Evolutionary conservation across 1,284 basidiomycete species (phyloP).

Genomic region (Apiotrichum montevideense): DNA sequence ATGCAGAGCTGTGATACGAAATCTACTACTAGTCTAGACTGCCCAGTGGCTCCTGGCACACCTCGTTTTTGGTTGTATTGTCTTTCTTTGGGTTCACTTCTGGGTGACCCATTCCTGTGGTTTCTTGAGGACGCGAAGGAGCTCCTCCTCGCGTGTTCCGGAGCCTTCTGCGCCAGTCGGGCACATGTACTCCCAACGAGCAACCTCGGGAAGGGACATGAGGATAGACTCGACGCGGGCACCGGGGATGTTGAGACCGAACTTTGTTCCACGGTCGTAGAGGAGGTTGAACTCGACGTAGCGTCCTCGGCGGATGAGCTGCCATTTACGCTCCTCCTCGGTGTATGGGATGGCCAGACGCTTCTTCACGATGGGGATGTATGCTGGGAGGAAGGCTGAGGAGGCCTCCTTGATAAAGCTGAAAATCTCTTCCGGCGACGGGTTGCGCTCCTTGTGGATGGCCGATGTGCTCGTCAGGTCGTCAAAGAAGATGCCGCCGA

Average conservation of each 20-base stretch:
- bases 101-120: conserved; percentile 61
- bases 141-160: conserved; percentile 64
- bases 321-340: conserved; percentile 70
- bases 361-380: conserved; percentile 70
- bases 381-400: conserved; percentile 76
- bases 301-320: conserved; percentile 76
- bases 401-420: conserved; percentile 64
- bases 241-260: conserved; percentile 83
- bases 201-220: conserved; percentile 82
- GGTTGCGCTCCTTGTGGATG: conserved; percentile 30
- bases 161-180: conserved; percentile 61
- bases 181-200: conserved; percentile 89
- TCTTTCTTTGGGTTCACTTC: background rate
- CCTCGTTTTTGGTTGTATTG: no score
- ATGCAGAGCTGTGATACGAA: conserved; percentile 2
- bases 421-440: conserved; percentile 64
- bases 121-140: conserved; percentile 62
- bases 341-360: conserved; percentile 56
- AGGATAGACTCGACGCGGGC: conserved; percentile 88
- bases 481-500: conserved; percentile 97
- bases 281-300: conserved; percentile 95
- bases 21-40: no score
- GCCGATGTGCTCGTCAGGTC: conserved; percentile 56
- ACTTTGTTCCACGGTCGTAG: conserved; percentile 63
- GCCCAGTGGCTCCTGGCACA: no score